These are phyloP conservation scores for Aspergillus costaricaensis DNA, from an alignment of 2,329 filamentous ascomycete species.

Conservation along the genomic window DNA sequence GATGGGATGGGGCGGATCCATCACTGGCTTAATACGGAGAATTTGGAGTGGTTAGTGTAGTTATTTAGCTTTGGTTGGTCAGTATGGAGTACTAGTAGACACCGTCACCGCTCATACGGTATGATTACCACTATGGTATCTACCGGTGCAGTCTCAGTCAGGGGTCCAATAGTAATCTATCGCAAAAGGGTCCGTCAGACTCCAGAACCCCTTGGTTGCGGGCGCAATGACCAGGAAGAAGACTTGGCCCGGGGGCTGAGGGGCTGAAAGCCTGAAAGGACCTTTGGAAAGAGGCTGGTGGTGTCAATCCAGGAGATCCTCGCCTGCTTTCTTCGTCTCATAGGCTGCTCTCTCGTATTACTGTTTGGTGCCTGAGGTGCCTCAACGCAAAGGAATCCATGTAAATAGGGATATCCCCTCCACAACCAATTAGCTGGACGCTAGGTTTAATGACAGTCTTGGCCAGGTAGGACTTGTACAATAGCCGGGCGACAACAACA, in stretches of 20 bases:
- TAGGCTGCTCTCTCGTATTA: neutral
- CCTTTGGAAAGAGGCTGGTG: neutral
- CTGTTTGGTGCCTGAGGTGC: neutral
- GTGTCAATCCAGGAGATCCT: neutral
- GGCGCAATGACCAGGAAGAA: neutral
- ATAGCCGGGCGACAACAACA: neutral
- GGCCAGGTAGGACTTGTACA: neutral
- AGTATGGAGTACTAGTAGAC: neutral
- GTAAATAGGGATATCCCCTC: too few species aligned
- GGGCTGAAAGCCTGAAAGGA: neutral
- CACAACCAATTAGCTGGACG: neutral
- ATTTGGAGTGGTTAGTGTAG: too few species aligned
- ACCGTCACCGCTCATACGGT: neutral
- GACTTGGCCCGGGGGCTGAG: constrained; percentile 2
- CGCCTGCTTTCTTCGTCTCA: too few species aligned
- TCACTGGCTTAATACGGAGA: too few species aligned
- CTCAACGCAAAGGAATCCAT: neutral
- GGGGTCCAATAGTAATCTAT: neutral
- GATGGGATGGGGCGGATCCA: neutral
- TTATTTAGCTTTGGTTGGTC: neutral
- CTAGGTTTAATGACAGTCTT: neutral
- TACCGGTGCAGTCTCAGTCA: neutral
- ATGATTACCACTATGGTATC: neutral
- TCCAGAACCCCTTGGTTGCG: neutral
- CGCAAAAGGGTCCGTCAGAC: neutral